phyloP scores from a whole-genome alignment of 2,329 filamentous ascomycete genomes.

The Xylaria sp. region DNA sequence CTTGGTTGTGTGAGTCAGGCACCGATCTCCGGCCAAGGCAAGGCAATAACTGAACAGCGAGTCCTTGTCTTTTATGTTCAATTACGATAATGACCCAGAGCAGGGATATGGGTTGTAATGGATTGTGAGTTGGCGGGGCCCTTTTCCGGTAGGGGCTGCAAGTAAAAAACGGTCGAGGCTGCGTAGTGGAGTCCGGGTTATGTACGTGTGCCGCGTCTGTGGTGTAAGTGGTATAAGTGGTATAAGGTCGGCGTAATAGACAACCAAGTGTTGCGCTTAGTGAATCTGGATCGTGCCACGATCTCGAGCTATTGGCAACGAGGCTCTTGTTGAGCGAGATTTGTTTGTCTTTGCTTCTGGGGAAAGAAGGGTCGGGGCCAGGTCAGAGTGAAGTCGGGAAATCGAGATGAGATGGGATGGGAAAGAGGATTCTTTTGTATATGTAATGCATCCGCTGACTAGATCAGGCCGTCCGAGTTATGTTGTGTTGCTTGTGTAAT shows the following conservation, averaged over 20 bases:
- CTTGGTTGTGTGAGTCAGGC: slow-evolving; percentile 41
- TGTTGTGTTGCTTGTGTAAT: slow-evolving; percentile 25
- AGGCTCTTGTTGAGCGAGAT: slow-evolving; percentile 17
- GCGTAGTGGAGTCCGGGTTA: slow-evolving; percentile 24
- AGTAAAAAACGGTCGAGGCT: slow-evolving; percentile 10
- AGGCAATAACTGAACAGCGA: slow-evolving; percentile 32
- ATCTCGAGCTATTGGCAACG: slow-evolving; percentile 20
- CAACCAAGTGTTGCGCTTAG: slow-evolving; percentile 15
- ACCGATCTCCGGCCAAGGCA: slow-evolving; percentile 38
- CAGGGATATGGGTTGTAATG: slow-evolving; percentile 26
- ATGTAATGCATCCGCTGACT: slow-evolving; percentile 2
- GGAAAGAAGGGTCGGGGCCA: neutral
- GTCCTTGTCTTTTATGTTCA: slow-evolving; percentile 37
- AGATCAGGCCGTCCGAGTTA: slow-evolving; percentile 16
- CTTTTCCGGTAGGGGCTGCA: slow-evolving; percentile 3
- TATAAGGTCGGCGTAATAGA: neutral
- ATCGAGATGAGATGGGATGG: neutral
- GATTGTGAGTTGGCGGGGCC: slow-evolving; percentile 16
- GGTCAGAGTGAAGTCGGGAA: neutral
- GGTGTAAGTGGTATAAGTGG: slow-evolving; percentile 25
- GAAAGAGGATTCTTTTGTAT: neutral
- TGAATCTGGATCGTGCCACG: slow-evolving; percentile 26
- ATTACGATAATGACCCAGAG: slow-evolving; percentile 31
- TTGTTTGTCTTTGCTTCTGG: neutral
- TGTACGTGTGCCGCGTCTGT: slow-evolving; percentile 22